Conservation (phyloP, 352 stramenopile species). For the Albugo candida region DNA sequence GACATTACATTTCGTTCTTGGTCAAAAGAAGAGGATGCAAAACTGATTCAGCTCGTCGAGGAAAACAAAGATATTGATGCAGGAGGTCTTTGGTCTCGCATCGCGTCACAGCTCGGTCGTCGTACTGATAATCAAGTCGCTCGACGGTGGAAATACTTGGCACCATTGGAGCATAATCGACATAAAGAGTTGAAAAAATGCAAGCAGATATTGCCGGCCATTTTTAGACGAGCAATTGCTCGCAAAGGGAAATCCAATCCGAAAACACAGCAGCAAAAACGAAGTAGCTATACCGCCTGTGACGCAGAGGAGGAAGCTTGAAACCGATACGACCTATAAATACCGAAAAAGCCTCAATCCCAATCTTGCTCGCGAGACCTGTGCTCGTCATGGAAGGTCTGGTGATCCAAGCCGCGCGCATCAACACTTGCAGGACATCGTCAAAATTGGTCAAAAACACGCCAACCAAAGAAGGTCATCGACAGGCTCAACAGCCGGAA, state of each 20-base stretch:
- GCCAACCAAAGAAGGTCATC: not conserved
- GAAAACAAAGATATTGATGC: constrained; percentile 11
- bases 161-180: constrained; percentile 16
- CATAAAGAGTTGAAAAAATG: constrained; percentile 11
- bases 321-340: no score
- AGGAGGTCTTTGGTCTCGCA: constrained; percentile 17
- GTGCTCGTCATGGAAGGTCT: no score
- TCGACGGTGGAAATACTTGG: constrained; percentile 20
- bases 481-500: not conserved
- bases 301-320: not conserved
- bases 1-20: constrained; percentile 39
- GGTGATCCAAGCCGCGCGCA: no score
- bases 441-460: no score
- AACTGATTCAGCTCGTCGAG: constrained; percentile 16
- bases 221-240: constrained; percentile 25
- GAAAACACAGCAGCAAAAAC: constrained; percentile 8
- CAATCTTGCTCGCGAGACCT: no score
- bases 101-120: constrained; percentile 22
- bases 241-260: constrained; percentile 7
- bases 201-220: constrained; percentile 15
- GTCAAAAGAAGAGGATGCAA: constrained; percentile 26
- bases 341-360: no score
- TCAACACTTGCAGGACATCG: no score
- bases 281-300: constrained; percentile 21
- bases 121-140: constrained; percentile 27